Evolutionary conservation across 352 stramenopile genomes (phyloP).

Genomic region (Globisporangium emineosum): DNA sequence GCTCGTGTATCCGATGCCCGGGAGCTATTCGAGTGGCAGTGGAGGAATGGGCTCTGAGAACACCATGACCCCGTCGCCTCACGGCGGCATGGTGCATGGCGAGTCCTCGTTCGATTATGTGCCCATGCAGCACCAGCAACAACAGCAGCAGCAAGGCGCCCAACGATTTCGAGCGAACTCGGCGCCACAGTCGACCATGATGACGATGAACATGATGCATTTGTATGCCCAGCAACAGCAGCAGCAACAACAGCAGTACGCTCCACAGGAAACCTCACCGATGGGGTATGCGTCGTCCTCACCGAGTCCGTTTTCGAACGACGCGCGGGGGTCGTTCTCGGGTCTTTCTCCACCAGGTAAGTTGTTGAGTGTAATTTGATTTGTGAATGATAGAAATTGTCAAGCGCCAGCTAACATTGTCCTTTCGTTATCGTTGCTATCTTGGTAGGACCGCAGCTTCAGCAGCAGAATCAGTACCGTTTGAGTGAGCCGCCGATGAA

Average conservation of each 20-base stretch:
- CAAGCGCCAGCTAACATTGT: no score
- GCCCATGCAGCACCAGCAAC: conserved; percentile 34
- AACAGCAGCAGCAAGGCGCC: not conserved
- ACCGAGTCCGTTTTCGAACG: conserved; percentile 11
- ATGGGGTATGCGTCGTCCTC: conserved; percentile 11
- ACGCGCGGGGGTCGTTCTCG: conserved; percentile 14
- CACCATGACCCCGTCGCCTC: conserved; percentile 14
- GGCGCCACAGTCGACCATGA: conserved; percentile 2
- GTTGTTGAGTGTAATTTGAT: no score
- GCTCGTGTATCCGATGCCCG: conserved; percentile 38
- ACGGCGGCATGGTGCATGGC: conserved; percentile 20
- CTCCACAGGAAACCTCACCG: conserved; percentile 7
- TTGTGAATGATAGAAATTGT: not conserved
- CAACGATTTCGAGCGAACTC: conserved; percentile 12
- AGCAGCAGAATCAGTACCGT: conserved; percentile 27
- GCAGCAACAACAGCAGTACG: conserved; percentile 4
- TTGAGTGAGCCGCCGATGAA: conserved; percentile 35
- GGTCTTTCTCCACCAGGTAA: conserved; percentile 17
- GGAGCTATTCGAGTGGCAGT: conserved; percentile 19
- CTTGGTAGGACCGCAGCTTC: conserved; percentile 23
- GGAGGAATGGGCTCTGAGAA: conserved; percentile 22
- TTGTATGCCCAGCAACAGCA: conserved; percentile 15
- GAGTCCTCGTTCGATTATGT: conserved; percentile 46
- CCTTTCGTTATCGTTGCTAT: not conserved
- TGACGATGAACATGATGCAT: conserved; percentile 26